Evolutionary conservation across 2,329 filamentous ascomycete species (phyloP), one percentile per base, ranked within the genome.

Genomic region (Colletotrichum sp.): DNA sequence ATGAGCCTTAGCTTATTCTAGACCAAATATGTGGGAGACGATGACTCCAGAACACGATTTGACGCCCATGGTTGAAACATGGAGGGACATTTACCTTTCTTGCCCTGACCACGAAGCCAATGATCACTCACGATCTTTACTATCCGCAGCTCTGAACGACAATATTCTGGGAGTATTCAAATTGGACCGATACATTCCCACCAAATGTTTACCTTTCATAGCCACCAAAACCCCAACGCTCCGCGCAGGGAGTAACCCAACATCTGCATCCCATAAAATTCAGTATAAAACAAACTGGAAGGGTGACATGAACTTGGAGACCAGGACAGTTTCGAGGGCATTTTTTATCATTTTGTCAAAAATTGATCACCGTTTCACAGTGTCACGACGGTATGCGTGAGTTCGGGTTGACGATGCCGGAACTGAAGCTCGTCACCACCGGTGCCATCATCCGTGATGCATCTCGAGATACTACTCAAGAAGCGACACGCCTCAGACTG

Each of bases 91-190:
- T 34, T 6, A 13, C 3, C 43, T 48, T 22, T 8, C 43, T 4
- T n/a, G 43, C 43, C 43, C 10, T 13, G n/a, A 48, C n/a, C 1
- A 10, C 43, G n/a, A 48, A 48, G 6, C n/a, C 9, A n/a, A 48
- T 48, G 2, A 48, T n/a, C 0, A 12, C 43, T 22, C n/a, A 7
- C 9, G 43, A 22, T 22, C 43, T 13, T 48, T 6, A 7, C 18
- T 48, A 4, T 48, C 13, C n/a, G n/a, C 39, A 22, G 18, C 9
- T 13, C 1, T 22, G 10, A n/a, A 48, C 43, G 43, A 12, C 3
- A 8, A 8, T 12, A 2, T 3, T 2, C 13, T 48, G 8, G 12
- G 9, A 6, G n/a, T 13, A 12, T 10, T 1, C n/a, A n/a, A 2
- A 6, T 22, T n/a, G n/a, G 43, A 48, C 43, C n/a, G n/a, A 48